Conservation (phyloP, 1,284 basidiomycete genomes). For the Boletus coffeatus region DNA sequence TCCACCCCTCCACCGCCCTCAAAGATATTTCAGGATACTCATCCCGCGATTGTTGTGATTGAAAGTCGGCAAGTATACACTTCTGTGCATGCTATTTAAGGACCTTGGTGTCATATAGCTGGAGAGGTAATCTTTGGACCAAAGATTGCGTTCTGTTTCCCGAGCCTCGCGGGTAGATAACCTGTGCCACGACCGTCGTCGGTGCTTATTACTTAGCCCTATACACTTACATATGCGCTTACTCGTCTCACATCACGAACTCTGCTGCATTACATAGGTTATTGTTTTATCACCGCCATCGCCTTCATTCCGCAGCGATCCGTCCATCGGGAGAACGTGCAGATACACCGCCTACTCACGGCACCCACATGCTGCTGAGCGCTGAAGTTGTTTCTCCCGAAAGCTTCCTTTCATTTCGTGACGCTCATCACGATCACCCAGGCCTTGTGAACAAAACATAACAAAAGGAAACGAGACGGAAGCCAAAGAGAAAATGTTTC, state of each 20-base stretch:
- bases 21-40: conserved; percentile 9
- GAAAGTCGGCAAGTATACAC: background rate
- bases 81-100: background rate
- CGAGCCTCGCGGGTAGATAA: background rate
- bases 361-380: background rate
- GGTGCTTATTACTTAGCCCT: background rate
- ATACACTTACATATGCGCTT: background rate
- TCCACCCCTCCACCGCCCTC: conserved; percentile 26
- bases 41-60: background rate
- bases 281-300: background rate
- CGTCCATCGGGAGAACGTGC: background rate
- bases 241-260: background rate
- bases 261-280: background rate
- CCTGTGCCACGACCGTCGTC: background rate
- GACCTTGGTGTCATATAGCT: background rate
- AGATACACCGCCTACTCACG: background rate
- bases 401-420: no score
- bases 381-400: no score
- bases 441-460: background rate
- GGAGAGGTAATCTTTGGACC: background rate
- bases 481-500: background rate
- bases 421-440: background rate
- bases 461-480: background rate
- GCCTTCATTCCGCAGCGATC: background rate
- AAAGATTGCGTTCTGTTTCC: background rate